Evolutionary conservation across 768 basidiomycete genomes (phyloP).

Genomic region (Gelatoporia subvermispora): DNA sequence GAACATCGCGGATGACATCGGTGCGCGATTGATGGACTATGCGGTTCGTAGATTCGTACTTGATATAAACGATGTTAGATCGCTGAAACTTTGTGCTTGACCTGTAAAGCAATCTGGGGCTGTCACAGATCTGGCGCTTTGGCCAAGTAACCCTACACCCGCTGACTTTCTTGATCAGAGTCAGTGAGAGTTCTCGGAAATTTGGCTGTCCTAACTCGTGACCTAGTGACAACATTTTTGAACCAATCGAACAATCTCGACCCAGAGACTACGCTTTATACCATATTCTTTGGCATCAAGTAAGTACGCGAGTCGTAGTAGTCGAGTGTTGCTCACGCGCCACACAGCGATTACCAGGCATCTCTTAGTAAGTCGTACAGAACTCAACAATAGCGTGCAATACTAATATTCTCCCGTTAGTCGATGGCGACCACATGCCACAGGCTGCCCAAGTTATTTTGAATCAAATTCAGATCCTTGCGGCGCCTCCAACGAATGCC

Average conservation of each 20-base stretch:
- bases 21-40: constrained; percentile 44
- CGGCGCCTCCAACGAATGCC: constrained; percentile 45
- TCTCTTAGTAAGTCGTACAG: constrained; percentile 33
- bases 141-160: constrained; percentile 45
- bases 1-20: constrained; percentile 33
- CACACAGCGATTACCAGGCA: constrained; percentile 38
- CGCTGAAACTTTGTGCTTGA: constrained; percentile 5
- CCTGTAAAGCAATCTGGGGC: constrained; percentile 37
- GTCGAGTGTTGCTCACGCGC: neutral
- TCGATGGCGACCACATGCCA: constrained; percentile 40
- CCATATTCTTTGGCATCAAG: constrained; percentile 54
- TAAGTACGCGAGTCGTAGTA: constrained; percentile 17
- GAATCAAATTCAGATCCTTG: constrained; percentile 40
- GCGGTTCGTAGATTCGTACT: constrained; percentile 29
- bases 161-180: constrained; percentile 48
- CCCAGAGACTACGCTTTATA: constrained; percentile 44
- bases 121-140: constrained; percentile 41
- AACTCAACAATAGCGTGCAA: neutral
- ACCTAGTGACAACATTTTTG: constrained; percentile 38
- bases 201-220: neutral
- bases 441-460: constrained; percentile 39
- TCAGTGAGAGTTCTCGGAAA: constrained; percentile 16
- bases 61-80: neutral
- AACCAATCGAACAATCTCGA: constrained; percentile 40
- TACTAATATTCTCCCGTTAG: too few species aligned